phyloP scores from a whole-genome alignment of 176 grass and related monocot genomes.

The Calamus simplicifolius region DNA sequence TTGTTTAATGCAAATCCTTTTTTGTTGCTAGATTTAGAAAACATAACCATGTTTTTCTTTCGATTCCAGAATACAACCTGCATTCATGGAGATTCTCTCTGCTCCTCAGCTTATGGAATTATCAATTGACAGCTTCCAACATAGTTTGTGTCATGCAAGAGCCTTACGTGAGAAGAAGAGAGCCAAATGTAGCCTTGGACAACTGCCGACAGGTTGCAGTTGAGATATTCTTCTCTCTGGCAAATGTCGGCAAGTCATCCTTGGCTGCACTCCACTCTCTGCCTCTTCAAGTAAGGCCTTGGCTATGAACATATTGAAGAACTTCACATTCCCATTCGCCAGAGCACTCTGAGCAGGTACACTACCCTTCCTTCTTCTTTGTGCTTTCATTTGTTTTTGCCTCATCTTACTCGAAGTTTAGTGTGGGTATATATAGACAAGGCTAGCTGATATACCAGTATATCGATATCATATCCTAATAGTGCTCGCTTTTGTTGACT shows the following conservation, averaged over 20 bases:
- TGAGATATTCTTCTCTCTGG: neutral
- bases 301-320: no score
- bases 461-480: neutral
- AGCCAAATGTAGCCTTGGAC: conserved; percentile 8
- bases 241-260: no score
- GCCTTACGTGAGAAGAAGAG: conserved; percentile 12
- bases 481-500: conserved; percentile 11
- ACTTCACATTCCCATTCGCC: no score
- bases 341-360: neutral
- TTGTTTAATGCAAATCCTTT: no score
- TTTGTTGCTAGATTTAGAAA: no score
- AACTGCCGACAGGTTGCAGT: conserved; percentile 5
- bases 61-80: no score
- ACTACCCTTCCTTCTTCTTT: neutral
- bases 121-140: no score
- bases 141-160: neutral
- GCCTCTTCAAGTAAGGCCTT: no score
- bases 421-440: conserved; percentile 1
- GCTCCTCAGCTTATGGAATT: no score
- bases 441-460: conserved; percentile 5
- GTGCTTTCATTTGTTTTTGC: neutral
- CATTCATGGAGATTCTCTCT: no score
- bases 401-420: neutral
- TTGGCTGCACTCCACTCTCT: no score
- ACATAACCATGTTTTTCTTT: no score